These are phyloP conservation scores for Primulina huaijiensis DNA, from an alignment of 257 asterid genomes.

Conservation along the genomic window DNA sequence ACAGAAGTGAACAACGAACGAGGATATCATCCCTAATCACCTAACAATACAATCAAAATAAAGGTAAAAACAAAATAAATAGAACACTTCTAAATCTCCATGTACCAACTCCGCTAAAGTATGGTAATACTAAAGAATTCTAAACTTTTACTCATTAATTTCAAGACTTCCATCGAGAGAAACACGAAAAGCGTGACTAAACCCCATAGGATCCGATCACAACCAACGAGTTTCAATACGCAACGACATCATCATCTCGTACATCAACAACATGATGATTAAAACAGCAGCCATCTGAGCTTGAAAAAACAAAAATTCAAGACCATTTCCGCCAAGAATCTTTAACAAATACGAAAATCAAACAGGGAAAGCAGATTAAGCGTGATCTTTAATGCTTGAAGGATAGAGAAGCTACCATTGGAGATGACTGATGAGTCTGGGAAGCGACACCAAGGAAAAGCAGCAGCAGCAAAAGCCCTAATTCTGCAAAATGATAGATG, in stretches of 20 bases:
- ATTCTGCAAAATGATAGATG: not conserved
- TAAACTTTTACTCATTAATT: no score
- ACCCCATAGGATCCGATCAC: not conserved
- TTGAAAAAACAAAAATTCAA: not conserved
- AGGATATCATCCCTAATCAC: not conserved
- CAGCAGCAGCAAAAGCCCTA: slow-evolving; percentile 33
- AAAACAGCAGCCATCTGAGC: not conserved
- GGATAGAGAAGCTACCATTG: slow-evolving; percentile 29
- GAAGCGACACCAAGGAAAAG: slow-evolving; percentile 7
- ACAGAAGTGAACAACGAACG: not conserved
- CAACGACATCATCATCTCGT: not conserved
- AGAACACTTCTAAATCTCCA: not conserved
- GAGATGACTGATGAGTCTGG: slow-evolving; percentile 22
- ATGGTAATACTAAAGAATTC: no score
- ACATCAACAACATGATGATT: not conserved
- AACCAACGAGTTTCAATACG: not conserved
- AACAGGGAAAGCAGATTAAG: not conserved
- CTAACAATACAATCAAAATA: not conserved
- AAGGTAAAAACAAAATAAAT: not conserved
- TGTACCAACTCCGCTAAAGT: not conserved
- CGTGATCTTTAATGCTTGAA: not conserved
- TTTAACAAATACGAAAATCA: not conserved
- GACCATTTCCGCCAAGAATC: not conserved
- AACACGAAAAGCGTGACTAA: not conserved
- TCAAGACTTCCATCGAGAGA: not conserved